These are phyloP conservation scores for Monosporascus sp. DNA, from an alignment of 2,329 filamentous ascomycete genomes.

Conservation along the genomic window DNA sequence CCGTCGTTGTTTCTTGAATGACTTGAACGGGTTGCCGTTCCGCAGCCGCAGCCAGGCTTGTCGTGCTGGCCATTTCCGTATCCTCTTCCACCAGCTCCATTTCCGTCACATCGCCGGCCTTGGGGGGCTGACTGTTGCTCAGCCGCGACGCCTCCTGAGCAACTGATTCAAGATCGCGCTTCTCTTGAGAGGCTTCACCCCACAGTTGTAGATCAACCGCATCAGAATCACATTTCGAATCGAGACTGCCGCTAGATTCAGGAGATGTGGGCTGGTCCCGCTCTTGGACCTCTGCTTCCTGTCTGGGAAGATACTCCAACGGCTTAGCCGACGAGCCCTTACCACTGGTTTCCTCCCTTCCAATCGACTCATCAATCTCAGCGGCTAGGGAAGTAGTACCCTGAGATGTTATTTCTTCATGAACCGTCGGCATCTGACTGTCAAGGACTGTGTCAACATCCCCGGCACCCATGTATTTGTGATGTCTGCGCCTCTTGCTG, in stretches of 20 bases:
- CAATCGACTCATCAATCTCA: constrained; percentile 7
- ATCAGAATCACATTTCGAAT: constrained; percentile 20
- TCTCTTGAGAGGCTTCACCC: constrained; percentile 25
- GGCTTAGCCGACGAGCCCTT: constrained; percentile 3
- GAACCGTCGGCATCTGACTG: constrained; percentile 10
- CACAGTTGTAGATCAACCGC: constrained; percentile 26
- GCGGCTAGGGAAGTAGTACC: constrained; percentile 2
- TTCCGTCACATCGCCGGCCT: constrained; percentile 3
- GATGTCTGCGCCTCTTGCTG: constrained; percentile 22
- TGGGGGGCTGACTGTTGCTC: constrained; percentile 5
- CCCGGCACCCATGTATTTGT: constrained; percentile 8
- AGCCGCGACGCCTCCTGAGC: constrained; percentile 6
- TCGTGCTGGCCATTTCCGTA: background rate
- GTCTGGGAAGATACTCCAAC: constrained; percentile 4
- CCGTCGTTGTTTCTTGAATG: constrained; percentile 10
- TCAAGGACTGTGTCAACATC: constrained; percentile 13
- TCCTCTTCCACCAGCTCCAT: constrained; percentile 9
- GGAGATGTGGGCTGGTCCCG: background rate
- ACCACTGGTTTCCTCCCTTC: constrained; percentile 4
- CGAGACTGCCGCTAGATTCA: constrained; percentile 3
- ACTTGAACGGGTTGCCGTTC: background rate
- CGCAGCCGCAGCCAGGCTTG: background rate
- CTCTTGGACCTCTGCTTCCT: constrained; percentile 9
- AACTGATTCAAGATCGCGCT: constrained; percentile 14
- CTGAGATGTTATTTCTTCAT: constrained; percentile 4